These are phyloP conservation scores for Cicer judaicum DNA, from an alignment of 306 rosid species.

Conservation along the genomic window DNA sequence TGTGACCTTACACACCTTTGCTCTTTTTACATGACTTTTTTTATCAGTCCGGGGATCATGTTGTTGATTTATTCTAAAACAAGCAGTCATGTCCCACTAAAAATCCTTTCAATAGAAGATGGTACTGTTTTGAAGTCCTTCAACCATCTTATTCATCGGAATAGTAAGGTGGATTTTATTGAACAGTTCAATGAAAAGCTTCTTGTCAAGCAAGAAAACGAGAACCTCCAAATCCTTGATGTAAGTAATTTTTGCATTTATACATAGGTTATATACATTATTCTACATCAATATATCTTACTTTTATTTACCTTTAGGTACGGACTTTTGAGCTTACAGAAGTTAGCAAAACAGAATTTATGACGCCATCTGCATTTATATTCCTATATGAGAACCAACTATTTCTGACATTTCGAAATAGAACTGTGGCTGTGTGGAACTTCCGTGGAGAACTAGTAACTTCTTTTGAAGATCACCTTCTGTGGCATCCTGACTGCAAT, in stretches of 20 bases:
- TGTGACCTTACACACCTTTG: conserved; percentile 23
- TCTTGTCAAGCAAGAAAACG: conserved; percentile 97
- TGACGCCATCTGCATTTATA: conserved; percentile 97
- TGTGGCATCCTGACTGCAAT: conserved; percentile 99
- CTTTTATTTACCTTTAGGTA: conserved; percentile 58
- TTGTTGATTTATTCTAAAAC: conserved; percentile 81
- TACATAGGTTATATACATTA: conserved; percentile 7
- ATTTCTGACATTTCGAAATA: conserved; percentile 84
- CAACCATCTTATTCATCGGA: conserved; percentile 93
- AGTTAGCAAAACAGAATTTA: conserved; percentile 82
- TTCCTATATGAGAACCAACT: conserved; percentile 90
- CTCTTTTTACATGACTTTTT: conserved; percentile 39
- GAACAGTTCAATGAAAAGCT: conserved; percentile 98
- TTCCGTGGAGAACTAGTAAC: conserved; percentile 97
- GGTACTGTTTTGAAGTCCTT: conserved; percentile 95
- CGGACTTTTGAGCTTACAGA: conserved; percentile 86
- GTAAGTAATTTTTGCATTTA: conserved; percentile 57
- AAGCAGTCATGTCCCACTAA: conserved; percentile 86
- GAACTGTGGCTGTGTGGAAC: conserved; percentile 97
- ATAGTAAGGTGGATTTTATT: conserved; percentile 93
- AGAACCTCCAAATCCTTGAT: conserved; percentile 93
- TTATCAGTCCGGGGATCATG: conserved; percentile 92
- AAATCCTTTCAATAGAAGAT: conserved; percentile 94
- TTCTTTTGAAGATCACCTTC: conserved; percentile 92
- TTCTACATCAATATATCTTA: conserved; percentile 39